phyloP scores from a whole-genome alignment of 768 basidiomycete genomes.

The Termitomyces sp. region DNA sequence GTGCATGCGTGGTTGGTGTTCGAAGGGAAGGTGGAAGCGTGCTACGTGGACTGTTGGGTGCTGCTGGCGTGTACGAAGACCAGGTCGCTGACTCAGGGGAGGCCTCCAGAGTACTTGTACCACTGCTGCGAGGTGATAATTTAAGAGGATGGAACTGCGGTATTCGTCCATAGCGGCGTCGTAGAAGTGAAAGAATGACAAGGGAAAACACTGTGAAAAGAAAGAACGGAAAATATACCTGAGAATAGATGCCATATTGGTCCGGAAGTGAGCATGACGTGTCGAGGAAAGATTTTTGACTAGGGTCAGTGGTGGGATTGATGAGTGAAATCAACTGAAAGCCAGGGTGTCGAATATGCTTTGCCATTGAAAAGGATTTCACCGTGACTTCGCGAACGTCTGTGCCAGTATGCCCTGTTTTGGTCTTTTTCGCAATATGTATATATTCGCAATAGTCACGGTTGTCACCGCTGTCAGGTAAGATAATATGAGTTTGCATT shows the following conservation, averaged over 20 bases:
- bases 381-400: conserved; percentile 75
- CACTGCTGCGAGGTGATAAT: conserved; percentile 27
- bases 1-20: conserved; percentile 29
- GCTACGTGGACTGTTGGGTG: conserved; percentile 35
- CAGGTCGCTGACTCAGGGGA: conserved; percentile 36
- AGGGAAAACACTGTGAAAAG: conserved; percentile 39
- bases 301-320: conserved; percentile 29
- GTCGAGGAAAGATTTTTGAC: conserved; percentile 50
- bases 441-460: conserved; percentile 85
- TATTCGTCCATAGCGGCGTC: conserved; percentile 28
- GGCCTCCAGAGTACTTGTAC: conserved; percentile 18
- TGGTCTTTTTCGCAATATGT: conserved; percentile 34
- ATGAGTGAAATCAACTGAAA: conserved; percentile 77
- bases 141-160: conserved; percentile 24
- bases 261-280: conserved; percentile 79
- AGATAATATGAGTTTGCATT: neutral
- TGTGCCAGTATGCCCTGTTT: conserved; percentile 16
- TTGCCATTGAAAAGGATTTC: conserved; percentile 80
- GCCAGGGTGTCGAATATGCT: conserved; percentile 71
- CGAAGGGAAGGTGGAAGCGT: conserved; percentile 36
- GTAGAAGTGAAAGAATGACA: conserved; percentile 40
- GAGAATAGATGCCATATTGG: conserved; percentile 53
- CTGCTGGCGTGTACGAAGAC: conserved; percentile 36
- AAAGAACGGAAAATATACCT: conserved; percentile 63
- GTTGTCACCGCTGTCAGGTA: conserved; percentile 68